Percentiles rank a stretch among this genome's conserved stretches.
These are phyloP conservation scores for Acidiella bohemica DNA, from an alignment of 495 filamentous ascomycete genomes.

Conservation along the genomic window DNA sequence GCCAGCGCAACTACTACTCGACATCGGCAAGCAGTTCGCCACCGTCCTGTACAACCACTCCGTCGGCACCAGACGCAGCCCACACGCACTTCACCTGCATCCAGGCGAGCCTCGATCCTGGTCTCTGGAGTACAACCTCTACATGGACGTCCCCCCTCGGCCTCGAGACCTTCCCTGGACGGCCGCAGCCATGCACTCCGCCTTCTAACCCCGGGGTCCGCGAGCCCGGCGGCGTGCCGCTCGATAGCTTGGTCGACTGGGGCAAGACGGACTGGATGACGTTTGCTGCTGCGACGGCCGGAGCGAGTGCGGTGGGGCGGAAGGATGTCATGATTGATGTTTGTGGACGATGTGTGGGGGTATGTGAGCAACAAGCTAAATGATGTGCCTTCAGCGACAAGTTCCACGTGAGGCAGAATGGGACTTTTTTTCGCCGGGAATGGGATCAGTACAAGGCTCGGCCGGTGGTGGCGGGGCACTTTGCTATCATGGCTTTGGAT, in stretches of 20 bases:
- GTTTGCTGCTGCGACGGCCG: constrained; percentile 14
- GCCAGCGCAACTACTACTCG: constrained; percentile 29
- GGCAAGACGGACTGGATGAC: constrained; percentile 23
- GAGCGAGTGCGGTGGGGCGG: constrained; percentile 1
- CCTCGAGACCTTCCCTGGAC: constrained; percentile 24
- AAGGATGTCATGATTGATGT: constrained; percentile 22
- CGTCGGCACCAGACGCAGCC: constrained; percentile 28
- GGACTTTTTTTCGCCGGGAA: constrained; percentile 20
- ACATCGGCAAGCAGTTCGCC: constrained; percentile 31
- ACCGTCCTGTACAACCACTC: constrained; percentile 30
- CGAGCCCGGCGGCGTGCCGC: constrained; percentile 8
- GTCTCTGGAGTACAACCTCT: constrained; percentile 36
- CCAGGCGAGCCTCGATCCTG: constrained; percentile 26
- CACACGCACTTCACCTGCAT: constrained; percentile 36
- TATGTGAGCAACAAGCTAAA: constrained; percentile 39
- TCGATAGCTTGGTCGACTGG: constrained; percentile 13
- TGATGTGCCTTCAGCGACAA: constrained; percentile 36
- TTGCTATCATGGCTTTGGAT: constrained; percentile 34
- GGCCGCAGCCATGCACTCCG: constrained; percentile 13
- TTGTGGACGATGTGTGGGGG: constrained; percentile 31
- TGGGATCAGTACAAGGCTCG: constrained; percentile 27
- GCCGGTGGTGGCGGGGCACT: constrained; percentile 44
- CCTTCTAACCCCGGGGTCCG: constrained; percentile 16
- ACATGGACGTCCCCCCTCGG: constrained; percentile 35
- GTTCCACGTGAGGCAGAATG: constrained; percentile 21